These are phyloP conservation scores for Zizania latifolia DNA, from an alignment of 176 grass and related monocot genomes.

Conservation along the genomic window DNA sequence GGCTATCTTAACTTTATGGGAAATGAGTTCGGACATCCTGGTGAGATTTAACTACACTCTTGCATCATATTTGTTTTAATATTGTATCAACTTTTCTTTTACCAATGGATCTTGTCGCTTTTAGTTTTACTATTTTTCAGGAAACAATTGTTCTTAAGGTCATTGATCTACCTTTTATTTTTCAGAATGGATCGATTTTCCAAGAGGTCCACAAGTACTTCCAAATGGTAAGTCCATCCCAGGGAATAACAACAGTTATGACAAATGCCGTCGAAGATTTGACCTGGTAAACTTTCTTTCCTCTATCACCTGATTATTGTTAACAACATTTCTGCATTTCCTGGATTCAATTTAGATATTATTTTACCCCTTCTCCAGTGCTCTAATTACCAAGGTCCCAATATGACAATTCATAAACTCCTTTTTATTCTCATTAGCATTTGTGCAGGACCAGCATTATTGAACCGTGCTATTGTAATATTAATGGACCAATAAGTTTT, in stretches of 20 bases:
- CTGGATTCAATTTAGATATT: background rate
- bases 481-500: slow-evolving; percentile 3
- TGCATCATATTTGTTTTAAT: background rate
- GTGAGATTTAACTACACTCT: slow-evolving; percentile 38
- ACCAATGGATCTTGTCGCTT: background rate
- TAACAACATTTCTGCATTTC: background rate
- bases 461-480: background rate
- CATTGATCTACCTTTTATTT: slow-evolving; percentile 25
- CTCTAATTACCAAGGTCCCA: background rate
- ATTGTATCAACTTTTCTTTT: background rate
- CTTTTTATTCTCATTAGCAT: background rate
- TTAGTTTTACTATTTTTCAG: slow-evolving; percentile 1
- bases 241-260: slow-evolving; percentile 80
- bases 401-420: slow-evolving; percentile 11
- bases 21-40: slow-evolving; percentile 99
- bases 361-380: background rate
- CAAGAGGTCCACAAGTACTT: slow-evolving; percentile 58
- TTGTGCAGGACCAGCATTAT: background rate
- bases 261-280: slow-evolving; percentile 88
- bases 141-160: slow-evolving; percentile 7
- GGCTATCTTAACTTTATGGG: slow-evolving; percentile 99
- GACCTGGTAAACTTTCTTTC: slow-evolving; percentile 58
- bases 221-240: slow-evolving; percentile 62
- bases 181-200: slow-evolving; percentile 93
- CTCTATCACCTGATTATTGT: background rate